phyloP scores from a whole-genome alignment of 192 early-diverging fungal species.

The Spizellomyces sp. region DNA sequence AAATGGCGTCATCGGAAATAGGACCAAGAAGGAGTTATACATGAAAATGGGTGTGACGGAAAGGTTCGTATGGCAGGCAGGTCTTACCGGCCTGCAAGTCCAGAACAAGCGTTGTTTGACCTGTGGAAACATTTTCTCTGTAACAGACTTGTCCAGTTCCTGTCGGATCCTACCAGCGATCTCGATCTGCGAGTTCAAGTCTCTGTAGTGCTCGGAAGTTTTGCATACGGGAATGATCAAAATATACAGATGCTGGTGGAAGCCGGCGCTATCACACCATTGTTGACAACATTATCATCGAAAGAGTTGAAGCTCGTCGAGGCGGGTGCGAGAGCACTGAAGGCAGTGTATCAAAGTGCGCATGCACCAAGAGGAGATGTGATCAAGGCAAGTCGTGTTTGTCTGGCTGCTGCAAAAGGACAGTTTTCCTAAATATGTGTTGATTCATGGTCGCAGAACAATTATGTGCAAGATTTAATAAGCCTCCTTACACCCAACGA shows the following conservation, averaged over 20 bases:
- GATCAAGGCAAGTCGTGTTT: conserved; percentile 14
- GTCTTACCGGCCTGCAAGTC: background rate
- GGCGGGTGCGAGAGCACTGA: conserved; percentile 66
- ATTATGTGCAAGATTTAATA: conserved; percentile 20
- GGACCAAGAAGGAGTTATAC: conserved; percentile 79
- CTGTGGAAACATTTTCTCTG: background rate
- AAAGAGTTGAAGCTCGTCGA: conserved; percentile 57
- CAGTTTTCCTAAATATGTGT: background rate
- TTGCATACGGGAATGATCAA: conserved; percentile 68
- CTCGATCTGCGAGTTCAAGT: conserved; percentile 54
- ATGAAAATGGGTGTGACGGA: conserved; percentile 61
- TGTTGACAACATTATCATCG: conserved; percentile 49
- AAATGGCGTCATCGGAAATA: conserved; percentile 81
- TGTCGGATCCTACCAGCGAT: conserved; percentile 32
- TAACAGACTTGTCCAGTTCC: conserved; percentile 61
- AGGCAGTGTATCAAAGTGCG: conserved; percentile 63
- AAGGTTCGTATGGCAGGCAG: background rate
- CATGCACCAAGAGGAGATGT: conserved; percentile 37
- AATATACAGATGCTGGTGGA: conserved; percentile 61
- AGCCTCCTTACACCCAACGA: conserved; percentile 12
- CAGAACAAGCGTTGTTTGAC: background rate
- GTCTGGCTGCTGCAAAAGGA: background rate
- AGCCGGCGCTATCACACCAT: conserved; percentile 59
- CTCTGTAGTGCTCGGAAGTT: conserved; percentile 68
- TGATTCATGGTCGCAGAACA: background rate